Conservation (phyloP, 176 grass and related monocot species). For the Olyra latifolia region DNA sequence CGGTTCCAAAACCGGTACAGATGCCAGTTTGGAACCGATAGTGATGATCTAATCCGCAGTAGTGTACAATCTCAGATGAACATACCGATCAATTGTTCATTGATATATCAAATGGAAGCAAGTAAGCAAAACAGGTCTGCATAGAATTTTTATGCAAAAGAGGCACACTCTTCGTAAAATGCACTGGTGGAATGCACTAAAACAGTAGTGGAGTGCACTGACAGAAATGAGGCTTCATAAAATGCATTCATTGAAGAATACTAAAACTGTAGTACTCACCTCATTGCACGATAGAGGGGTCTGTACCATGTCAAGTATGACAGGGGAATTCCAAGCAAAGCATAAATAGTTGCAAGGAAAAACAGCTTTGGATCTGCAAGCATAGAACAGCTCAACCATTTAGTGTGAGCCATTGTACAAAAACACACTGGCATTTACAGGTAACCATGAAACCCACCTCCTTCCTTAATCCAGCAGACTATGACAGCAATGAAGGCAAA, state of each 20-base stretch:
- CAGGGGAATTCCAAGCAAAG: slow-evolving; percentile 81
- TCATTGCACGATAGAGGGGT: slow-evolving; percentile 90
- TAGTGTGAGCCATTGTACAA: background rate
- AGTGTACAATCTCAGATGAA: background rate
- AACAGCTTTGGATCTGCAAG: slow-evolving; percentile 81
- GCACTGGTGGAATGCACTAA: background rate
- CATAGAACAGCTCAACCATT: slow-evolving; percentile 12
- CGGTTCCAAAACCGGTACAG: no score
- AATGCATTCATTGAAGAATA: background rate
- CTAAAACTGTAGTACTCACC: slow-evolving; percentile 36
- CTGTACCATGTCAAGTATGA: slow-evolving; percentile 94
- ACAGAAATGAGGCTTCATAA: background rate
- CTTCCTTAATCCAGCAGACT: slow-evolving; percentile 95
- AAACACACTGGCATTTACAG: background rate
- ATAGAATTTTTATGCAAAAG: slow-evolving; percentile 5
- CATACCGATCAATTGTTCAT: background rate
- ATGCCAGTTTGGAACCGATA: no score
- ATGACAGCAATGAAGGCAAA: slow-evolving; percentile 87
- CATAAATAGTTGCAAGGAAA: slow-evolving; percentile 90
- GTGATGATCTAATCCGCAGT: no score
- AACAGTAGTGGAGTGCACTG: background rate
- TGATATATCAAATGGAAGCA: slow-evolving; percentile 21
- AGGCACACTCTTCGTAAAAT: background rate
- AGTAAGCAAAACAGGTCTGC: background rate
- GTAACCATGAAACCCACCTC: slow-evolving; percentile 51